Conservation (phyloP, 2,329 filamentous ascomycete genomes). For the Fusarium sambucinum region DNA sequence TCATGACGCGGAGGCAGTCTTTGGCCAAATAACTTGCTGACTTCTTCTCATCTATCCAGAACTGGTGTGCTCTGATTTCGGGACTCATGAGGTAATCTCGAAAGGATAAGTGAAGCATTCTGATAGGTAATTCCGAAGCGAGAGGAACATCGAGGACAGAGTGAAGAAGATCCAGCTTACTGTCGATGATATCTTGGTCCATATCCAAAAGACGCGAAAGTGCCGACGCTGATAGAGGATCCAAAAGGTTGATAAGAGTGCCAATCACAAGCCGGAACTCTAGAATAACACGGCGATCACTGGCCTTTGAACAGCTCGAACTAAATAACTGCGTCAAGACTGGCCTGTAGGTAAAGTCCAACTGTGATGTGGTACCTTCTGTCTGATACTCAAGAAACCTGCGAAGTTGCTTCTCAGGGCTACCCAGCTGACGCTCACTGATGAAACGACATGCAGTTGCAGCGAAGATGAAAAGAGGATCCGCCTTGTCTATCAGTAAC, state of each 20-base stretch:
- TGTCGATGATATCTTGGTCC: slow-evolving; percentile 18
- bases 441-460: slow-evolving; percentile 38
- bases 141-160: slow-evolving; percentile 19
- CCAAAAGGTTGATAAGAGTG: slow-evolving; percentile 42
- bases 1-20: neutral
- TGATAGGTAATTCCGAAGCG: neutral
- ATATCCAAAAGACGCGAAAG: slow-evolving; percentile 14
- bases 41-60: slow-evolving; percentile 54
- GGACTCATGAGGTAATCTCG: slow-evolving; percentile 54
- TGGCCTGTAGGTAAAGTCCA: neutral
- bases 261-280: slow-evolving; percentile 46
- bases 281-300: neutral
- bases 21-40: accelerated
- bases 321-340: neutral
- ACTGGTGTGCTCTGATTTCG: slow-evolving; percentile 45
- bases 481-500: accelerated
- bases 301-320: neutral
- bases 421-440: slow-evolving; percentile 25
- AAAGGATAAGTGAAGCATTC: slow-evolving; percentile 50
- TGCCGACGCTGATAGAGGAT: slow-evolving; percentile 37
- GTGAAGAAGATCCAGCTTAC: slow-evolving; percentile 35
- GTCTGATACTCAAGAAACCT: neutral
- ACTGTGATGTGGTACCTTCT: accelerated
- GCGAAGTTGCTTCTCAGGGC: neutral
- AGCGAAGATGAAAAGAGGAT: slow-evolving; percentile 1